Base-by-base conservation (phyloP, 2,329 filamentous ascomycete species). In the Talaromyces albobiverticillius region DNA sequence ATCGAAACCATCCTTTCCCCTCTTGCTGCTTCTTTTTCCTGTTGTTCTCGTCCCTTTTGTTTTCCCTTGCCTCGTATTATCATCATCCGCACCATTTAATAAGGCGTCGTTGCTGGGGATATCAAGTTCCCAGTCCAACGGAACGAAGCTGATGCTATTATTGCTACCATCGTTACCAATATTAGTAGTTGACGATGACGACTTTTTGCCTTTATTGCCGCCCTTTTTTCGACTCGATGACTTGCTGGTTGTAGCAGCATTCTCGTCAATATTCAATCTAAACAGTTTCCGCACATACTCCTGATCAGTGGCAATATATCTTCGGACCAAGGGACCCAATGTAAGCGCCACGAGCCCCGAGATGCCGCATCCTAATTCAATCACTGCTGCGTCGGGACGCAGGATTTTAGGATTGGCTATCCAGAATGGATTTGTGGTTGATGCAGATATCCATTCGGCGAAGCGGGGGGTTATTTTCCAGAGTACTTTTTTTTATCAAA, bases 381-480 rank as follows among this genome's bases (percentile, higher is more conserved):
- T 77, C 18, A 92, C 77, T 5, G 76, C 76, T 4, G 88, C 85
- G 2, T 75, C 62, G 0, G 76, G 56, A 22, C 76, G 70, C 7
- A 93, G 76, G 48, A 86, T 64, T n/a, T n/a, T n/a, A n/a, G n/a
- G n/a, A n/a, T n/a, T n/a, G n/a, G n/a, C n/a, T n/a, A n/a, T n/a
- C 72, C 86, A 84, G 46, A 96, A 78, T 0, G 83, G 69, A 67
- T 90, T 58, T n/a, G n/a, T n/a, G 23, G 36, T 32, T 4, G 25
- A 23, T 32, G 84, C 78, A 31, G 84, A 78, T 43, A 97, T 80
- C 90, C 90, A 97, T 60, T 83, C 77, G 20, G 92, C 89, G 65
- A 97, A 85, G 42, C 85, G 77, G 8, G 92, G 90, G 0, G 90
- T 93, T 61, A 96, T 87, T 71, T 89, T 91, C 94, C 94, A 99